A percentile compares a stretch with the other conserved stretches of the same genome.
phyloP scores from a whole-genome alignment of 306 rosid species.

The Glycine soja region DNA sequence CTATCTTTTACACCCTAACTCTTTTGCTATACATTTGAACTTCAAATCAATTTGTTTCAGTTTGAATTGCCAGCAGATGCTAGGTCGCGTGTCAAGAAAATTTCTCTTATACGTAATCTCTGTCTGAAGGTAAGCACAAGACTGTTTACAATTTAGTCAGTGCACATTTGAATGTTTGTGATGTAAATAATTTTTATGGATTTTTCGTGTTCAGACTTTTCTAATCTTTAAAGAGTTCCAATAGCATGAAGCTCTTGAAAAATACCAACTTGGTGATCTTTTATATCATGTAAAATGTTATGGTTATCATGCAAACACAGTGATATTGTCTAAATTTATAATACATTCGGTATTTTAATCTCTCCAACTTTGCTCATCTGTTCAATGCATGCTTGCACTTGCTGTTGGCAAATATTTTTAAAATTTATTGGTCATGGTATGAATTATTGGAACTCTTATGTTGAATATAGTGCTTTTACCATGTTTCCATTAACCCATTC shows the following conservation, averaged over 20 bases:
- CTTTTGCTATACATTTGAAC: conserved; percentile 23
- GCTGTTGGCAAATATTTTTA: neutral
- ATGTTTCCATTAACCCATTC: neutral
- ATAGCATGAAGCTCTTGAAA: conserved; percentile 36
- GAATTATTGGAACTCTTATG: neutral
- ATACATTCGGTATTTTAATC: neutral
- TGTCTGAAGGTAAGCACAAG: conserved; percentile 76
- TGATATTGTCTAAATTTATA: neutral
- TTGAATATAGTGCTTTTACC: conserved; percentile 1
- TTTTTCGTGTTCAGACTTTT: neutral
- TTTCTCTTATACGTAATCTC: conserved; percentile 88
- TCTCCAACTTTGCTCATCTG: neutral
- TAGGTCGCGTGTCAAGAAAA: conserved; percentile 68
- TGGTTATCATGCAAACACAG: neutral
- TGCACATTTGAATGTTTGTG: conserved; percentile 23
- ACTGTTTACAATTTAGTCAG: conserved; percentile 35
- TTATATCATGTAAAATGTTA: neutral
- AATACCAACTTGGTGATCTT: neutral
- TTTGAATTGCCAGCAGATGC: conserved; percentile 86
- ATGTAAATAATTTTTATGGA: conserved; percentile 13
- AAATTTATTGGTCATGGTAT: neutral
- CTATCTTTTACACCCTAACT: conserved; percentile 19
- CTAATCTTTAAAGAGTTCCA: conserved; percentile 18
- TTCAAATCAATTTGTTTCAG: conserved; percentile 53
- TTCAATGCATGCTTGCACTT: conserved; percentile 18